Percentiles rank a stretch among this genome's conserved stretches.
Evolutionary conservation across 2,329 filamentous ascomycete species (phyloP).

Genomic region (Colletotrichum brevisporum): DNA sequence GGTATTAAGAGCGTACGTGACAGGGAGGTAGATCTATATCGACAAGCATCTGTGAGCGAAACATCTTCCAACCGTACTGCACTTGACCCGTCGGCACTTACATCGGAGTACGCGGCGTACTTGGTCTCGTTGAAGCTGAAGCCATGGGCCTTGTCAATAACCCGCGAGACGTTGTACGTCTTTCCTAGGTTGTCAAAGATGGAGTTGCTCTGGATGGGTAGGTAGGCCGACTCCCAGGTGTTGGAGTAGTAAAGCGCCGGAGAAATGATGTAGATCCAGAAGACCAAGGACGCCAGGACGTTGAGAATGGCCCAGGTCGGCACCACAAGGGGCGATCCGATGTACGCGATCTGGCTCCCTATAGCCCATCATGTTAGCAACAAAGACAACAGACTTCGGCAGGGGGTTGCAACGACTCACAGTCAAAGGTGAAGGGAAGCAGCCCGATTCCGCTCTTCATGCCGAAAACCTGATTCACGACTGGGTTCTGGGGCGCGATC

Average conservation of each 20-base stretch:
- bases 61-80: no score
- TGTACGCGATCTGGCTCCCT: conserved; percentile 52
- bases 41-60: no score
- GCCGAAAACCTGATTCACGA: conserved; percentile 74
- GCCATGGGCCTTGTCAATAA: conserved; percentile 57
- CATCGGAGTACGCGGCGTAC: conserved; percentile 67
- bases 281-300: conserved; percentile 62
- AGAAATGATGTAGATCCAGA: conserved; percentile 61
- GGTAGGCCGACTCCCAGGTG: conserved; percentile 65
- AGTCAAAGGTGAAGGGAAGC: conserved; percentile 72
- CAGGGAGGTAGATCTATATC: conserved; percentile 59
- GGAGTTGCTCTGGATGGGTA: conserved; percentile 66
- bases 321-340: conserved; percentile 56
- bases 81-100: conserved; percentile 41
- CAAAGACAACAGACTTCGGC: no score
- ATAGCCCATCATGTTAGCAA: conserved; percentile 16
- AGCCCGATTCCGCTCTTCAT: conserved; percentile 70
- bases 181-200: conserved; percentile 67
- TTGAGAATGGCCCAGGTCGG: conserved; percentile 63
- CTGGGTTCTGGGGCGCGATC: conserved; percentile 70
- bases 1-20: conserved; percentile 59
- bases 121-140: conserved; percentile 59
- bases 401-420: conserved; percentile 32
- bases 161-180: conserved; percentile 62
- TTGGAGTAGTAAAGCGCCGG: conserved; percentile 63